Evolutionary conservation across 2,329 filamentous ascomycete genomes (phyloP).

Genomic region (Fusarium nelsonii): DNA sequence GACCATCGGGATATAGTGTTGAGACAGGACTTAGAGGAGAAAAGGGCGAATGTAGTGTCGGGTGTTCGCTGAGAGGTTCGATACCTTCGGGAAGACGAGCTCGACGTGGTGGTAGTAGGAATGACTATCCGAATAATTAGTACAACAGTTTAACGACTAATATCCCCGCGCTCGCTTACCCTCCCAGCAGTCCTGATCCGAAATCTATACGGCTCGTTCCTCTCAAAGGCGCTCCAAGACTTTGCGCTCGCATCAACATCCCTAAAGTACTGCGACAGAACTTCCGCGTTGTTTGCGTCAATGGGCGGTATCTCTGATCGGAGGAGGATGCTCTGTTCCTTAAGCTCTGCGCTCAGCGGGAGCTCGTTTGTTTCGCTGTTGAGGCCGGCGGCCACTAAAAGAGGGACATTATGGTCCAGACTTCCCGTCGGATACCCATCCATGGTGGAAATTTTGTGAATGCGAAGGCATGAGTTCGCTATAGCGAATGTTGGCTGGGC

Average conservation of each 20-base stretch:
- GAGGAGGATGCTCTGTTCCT: slow-evolving; percentile 71
- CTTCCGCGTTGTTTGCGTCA: slow-evolving; percentile 72
- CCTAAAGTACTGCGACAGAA: slow-evolving; percentile 74
- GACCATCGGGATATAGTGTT: slow-evolving; percentile 86
- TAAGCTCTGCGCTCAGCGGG: slow-evolving; percentile 63
- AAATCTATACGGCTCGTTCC: slow-evolving; percentile 68
- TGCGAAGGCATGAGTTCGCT: slow-evolving; percentile 42
- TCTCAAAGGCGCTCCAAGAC: slow-evolving; percentile 75
- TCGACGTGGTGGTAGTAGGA: slow-evolving; percentile 69
- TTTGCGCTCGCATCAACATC: slow-evolving; percentile 72
- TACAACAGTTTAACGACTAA: slow-evolving; percentile 36
- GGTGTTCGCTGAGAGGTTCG: slow-evolving; percentile 60
- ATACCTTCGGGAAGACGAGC: slow-evolving; percentile 66
- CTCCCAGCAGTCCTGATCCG: slow-evolving; percentile 81
- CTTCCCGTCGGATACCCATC: slow-evolving; percentile 84
- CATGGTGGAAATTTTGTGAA: slow-evolving; percentile 63
- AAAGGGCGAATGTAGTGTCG: slow-evolving; percentile 86
- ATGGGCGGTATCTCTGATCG: slow-evolving; percentile 78
- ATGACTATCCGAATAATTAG: slow-evolving; percentile 59
- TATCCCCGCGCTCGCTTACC: slow-evolving; percentile 66
- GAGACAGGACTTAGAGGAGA: slow-evolving; percentile 90
- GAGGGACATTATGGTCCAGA: slow-evolving; percentile 86
- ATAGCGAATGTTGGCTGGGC: slow-evolving; percentile 34
- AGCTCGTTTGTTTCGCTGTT: slow-evolving; percentile 56
- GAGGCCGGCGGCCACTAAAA: slow-evolving; percentile 86